Evolutionary conservation across 2,329 filamentous ascomycete genomes (phyloP).

Genomic region (Chaetothyriales sp.): DNA sequence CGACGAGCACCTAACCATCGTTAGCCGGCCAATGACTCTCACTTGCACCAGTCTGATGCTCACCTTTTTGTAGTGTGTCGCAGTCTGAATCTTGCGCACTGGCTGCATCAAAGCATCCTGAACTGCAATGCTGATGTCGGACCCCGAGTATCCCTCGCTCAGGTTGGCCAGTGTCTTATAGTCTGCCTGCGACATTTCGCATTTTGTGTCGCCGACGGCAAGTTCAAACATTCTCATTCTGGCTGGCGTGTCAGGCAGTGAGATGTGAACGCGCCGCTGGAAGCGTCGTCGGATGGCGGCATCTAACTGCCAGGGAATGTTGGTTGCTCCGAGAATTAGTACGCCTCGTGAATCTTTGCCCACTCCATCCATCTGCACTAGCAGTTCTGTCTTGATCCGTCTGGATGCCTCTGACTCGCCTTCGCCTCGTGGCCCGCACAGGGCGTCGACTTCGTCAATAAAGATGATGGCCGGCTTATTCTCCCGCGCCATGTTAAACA

Average conservation of each 20-base stretch:
- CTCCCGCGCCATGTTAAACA: conserved; percentile 95
- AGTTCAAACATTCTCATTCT: conserved; percentile 93
- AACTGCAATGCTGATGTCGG: conserved; percentile 88
- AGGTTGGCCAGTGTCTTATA: conserved; percentile 64
- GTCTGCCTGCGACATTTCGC: conserved; percentile 61
- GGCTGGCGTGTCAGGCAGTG: conserved; percentile 70
- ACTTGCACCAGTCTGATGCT: neutral
- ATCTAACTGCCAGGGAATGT: conserved; percentile 97
- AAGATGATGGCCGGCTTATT: conserved; percentile 98
- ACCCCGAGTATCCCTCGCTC: conserved; percentile 88
- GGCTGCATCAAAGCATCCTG: conserved; percentile 97
- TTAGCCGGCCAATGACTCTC: neutral
- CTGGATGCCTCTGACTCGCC: conserved; percentile 95
- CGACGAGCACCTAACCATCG: conserved; percentile 47
- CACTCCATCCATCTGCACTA: conserved; percentile 98
- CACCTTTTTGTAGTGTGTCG: conserved; percentile 89
- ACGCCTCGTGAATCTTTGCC: conserved; percentile 91
- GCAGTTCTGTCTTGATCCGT: conserved; percentile 94
- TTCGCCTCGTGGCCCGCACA: conserved; percentile 83
- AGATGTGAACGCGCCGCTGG: conserved; percentile 91
- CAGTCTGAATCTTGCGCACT: conserved; percentile 88
- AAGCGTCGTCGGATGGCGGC: conserved; percentile 90
- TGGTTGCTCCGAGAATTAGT: conserved; percentile 86
- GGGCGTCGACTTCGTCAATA: conserved; percentile 93
- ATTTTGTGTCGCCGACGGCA: conserved; percentile 82